phyloP scores from a whole-genome alignment of 768 basidiomycete genomes.

The Suillus placidus region DNA sequence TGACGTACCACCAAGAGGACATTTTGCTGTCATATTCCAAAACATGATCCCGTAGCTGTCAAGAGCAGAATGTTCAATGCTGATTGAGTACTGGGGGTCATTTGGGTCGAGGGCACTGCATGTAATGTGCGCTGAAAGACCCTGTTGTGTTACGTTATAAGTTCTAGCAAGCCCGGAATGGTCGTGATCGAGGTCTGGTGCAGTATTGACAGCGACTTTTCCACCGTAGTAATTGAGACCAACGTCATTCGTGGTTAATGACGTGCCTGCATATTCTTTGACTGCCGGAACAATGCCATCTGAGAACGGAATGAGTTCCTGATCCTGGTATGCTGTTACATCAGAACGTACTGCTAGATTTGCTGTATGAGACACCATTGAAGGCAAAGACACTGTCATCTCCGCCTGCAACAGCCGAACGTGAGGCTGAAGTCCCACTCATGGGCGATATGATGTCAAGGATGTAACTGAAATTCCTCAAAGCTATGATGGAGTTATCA shows the following conservation, averaged over 20 bases:
- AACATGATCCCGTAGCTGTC: neutral
- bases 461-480: neutral
- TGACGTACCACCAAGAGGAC: neutral
- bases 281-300: neutral
- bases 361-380: neutral
- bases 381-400: neutral
- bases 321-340: neutral
- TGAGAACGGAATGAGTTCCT: neutral
- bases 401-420: neutral
- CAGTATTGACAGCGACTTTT: neutral
- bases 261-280: neutral
- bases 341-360: neutral
- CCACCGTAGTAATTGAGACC: neutral
- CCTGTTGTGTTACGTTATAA: neutral
- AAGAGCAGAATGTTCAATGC: neutral
- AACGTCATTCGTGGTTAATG: neutral
- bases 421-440: neutral
- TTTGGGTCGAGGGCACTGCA: neutral
- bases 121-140: neutral
- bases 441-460: neutral
- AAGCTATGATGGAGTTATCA: neutral
- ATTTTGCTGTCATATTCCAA: neutral
- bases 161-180: neutral
- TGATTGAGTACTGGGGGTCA: neutral
- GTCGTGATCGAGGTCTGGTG: neutral